Base-by-base conservation (phyloP, 768 basidiomycete species). In the Leccinum disarticulatum region DNA sequence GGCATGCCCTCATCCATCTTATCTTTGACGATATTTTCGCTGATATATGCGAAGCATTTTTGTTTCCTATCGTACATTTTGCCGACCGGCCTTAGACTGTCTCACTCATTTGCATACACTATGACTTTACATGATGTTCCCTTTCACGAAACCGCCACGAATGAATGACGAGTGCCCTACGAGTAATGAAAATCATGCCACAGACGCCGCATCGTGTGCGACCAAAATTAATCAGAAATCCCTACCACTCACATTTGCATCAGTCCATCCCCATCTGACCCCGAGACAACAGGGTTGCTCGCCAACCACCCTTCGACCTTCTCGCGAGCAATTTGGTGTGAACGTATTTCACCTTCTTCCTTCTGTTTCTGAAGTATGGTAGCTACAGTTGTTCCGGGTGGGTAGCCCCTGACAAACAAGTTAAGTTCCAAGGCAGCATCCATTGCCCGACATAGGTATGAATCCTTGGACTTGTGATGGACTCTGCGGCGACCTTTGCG, bases 341-440 rank as follows among this genome's bases (percentile, higher is more conserved):
- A 41, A n/a, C 9, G n/a, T n/a, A n/a, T 41, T 41, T 41, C 9
- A n/a, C 8, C 8, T 10, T 41, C 41, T n/a, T 41, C 41, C 11
- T 4, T n/a, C 41, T n/a, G 41, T n/a, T 41, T 17, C 41, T 41
- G 41, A 10, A 17, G 17, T 10, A 41, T 41, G 0, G 0, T n/a
- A n/a, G 41, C 4, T 10, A 10, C 9, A 41, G 41, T 41, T n/a
- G 41, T n/a, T 41, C n/a, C 41, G 78, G 98, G 98, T 80, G 97
- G 96, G 25, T 96, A 98, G 79, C 86, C 83, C 57, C 96, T 98
- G 77, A 98, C 95, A 61, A 96, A 96, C 73, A 98, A 98, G 82
- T 96, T 98, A 77, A 94, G 98, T 64, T 88, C 87, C 49, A 93
- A 93, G 76, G 95, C 68, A 97, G 95, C 1, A 95, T 41, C 41